phyloP scores from a whole-genome alignment of 2,329 filamentous ascomycete species.

The Chaetomium sp. region DNA sequence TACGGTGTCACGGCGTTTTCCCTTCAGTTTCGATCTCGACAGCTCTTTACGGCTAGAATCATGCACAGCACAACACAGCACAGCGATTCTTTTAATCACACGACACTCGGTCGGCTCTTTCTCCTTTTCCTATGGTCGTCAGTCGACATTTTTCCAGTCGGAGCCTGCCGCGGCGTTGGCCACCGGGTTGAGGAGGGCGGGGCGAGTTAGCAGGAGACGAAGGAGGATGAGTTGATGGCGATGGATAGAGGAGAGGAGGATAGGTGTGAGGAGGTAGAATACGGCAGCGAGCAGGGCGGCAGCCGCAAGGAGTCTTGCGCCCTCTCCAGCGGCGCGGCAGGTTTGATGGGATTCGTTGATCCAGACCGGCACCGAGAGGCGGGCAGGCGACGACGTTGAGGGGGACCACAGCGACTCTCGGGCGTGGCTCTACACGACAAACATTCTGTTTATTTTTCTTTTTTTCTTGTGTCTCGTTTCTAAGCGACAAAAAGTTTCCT shows the following conservation, averaged over 20 bases:
- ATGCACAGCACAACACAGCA: constrained; percentile 33
- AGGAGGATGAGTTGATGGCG: background rate
- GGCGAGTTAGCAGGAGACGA: background rate
- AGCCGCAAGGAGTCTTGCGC: background rate
- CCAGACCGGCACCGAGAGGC: background rate
- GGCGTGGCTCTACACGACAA: background rate
- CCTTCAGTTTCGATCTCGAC: constrained; percentile 35
- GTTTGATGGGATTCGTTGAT: background rate
- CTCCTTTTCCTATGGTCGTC: constrained; percentile 9
- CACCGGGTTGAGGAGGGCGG: background rate
- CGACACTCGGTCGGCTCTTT: constrained; percentile 7
- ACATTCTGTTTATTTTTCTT: background rate
- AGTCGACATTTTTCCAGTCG: constrained; percentile 1
- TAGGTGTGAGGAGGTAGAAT: background rate
- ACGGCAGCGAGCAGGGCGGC: constrained; percentile 11
- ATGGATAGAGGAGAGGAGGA: background rate
- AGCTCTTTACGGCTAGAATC: constrained; percentile 33
- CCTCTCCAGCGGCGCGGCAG: constrained; percentile 4
- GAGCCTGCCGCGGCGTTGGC: background rate
- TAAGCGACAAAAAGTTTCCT: constrained; percentile 8
- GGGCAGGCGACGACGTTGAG: constrained; percentile 11
- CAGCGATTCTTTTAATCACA: constrained; percentile 31
- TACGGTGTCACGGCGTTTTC: constrained; percentile 60
- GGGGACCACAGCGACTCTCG: background rate
- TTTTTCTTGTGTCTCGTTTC: background rate